Evolutionary conservation across 2,329 filamentous ascomycete genomes (phyloP).

Genomic region (Hypomyces perniciosus): DNA sequence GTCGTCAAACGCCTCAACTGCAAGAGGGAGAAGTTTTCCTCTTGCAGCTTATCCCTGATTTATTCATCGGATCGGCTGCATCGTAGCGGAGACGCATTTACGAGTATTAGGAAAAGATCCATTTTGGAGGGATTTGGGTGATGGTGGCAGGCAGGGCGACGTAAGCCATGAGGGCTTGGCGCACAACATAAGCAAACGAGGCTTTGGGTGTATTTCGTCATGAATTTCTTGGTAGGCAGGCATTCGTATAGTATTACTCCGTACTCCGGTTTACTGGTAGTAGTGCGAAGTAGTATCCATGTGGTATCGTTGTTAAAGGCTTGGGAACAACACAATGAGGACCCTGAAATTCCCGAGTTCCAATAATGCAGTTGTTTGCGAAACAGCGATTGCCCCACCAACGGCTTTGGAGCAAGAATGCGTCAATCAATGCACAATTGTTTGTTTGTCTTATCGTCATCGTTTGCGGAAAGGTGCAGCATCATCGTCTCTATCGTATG

Average conservation of each 20-base stretch:
- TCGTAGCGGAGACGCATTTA: not conserved
- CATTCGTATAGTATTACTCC: no score
- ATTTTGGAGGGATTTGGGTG: not conserved
- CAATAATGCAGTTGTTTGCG: no score
- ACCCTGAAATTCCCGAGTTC: no score
- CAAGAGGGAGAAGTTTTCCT: not conserved
- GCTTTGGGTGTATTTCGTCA: not conserved
- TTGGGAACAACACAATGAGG: no score
- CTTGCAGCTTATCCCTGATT: conserved; percentile 4
- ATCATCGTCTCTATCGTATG: no score
- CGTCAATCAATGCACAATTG: not conserved
- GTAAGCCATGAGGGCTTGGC: conserved; percentile 9
- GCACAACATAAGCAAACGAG: not conserved
- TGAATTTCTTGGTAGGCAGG: no score
- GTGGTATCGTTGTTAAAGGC: no score
- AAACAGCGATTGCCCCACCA: no score
- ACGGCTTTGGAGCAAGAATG: not conserved
- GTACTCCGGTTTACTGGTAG: no score
- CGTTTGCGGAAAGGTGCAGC: not conserved
- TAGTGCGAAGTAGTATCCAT: no score
- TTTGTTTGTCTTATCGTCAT: not conserved
- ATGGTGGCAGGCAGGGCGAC: conserved; percentile 9
- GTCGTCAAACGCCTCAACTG: no score
- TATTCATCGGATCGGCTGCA: conserved; percentile 3
- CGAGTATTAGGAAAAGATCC: not conserved